Evolutionary conservation across 2,329 filamentous ascomycete species (phyloP).

Genomic region (Cylindrodendrum hubeiense): DNA sequence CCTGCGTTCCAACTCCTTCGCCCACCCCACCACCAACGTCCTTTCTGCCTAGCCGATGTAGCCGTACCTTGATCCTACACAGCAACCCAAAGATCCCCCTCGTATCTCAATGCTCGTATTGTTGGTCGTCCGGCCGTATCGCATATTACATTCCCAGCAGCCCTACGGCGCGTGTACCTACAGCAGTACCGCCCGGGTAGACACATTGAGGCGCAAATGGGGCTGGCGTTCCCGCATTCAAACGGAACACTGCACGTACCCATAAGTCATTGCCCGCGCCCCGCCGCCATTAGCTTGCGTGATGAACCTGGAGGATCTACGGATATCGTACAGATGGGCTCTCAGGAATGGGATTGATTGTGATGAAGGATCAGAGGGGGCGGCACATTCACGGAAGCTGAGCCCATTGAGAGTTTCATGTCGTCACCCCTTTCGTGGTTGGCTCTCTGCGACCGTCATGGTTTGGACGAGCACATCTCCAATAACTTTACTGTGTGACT

Average conservation of each 20-base stretch:
- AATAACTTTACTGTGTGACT: conserved; percentile 6
- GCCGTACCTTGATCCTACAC: background rate
- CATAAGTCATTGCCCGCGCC: conserved; percentile 8
- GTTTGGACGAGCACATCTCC: background rate
- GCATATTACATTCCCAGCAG: conserved; percentile 6
- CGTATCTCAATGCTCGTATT: background rate
- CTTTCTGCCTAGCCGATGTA: conserved; percentile 1
- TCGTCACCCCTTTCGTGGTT: background rate
- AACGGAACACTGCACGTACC: conserved; percentile 24
- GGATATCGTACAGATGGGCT: background rate
- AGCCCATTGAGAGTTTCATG: background rate
- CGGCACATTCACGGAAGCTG: background rate
- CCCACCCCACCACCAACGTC: conserved; percentile 1
- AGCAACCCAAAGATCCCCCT: background rate
- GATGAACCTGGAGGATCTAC: background rate
- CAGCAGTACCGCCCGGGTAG: background rate
- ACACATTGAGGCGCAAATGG: conserved; percentile 12
- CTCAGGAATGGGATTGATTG: conserved; percentile 4
- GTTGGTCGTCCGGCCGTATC: background rate
- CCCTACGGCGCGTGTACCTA: conserved; percentile 1
- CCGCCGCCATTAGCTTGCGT: background rate
- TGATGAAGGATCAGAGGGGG: background rate
- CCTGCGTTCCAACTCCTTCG: conserved; percentile 21
- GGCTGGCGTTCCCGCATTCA: conserved; percentile 18
- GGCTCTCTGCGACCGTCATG: background rate